phyloP scores from a whole-genome alignment of 2,329 filamentous ascomycete species.

The Colletotrichum truncatum region DNA sequence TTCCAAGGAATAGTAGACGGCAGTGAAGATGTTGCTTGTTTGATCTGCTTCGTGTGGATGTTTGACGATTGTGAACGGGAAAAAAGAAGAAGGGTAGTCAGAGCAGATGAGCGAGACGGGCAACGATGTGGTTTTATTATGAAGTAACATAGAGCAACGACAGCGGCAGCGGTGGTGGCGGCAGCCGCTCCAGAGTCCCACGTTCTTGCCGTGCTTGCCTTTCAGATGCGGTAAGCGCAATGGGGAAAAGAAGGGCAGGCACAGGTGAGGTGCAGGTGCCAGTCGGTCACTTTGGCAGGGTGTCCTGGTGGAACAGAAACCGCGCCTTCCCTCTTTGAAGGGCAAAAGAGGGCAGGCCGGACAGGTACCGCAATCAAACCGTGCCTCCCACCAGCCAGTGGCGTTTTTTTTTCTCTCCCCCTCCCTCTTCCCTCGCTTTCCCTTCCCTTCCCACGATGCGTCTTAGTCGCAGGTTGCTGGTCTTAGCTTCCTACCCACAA shows the following conservation, averaged over 20 bases:
- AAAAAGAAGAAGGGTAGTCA: background rate
- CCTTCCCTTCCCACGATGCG: conserved; percentile 16
- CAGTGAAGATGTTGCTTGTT: conserved; percentile 23
- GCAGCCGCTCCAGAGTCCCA: background rate
- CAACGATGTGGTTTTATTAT: conserved; percentile 29
- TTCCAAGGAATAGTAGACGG: conserved; percentile 25
- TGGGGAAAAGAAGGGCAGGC: conserved; percentile 5
- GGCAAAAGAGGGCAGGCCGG: conserved; percentile 7
- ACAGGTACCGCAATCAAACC: background rate
- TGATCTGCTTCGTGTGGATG: conserved; percentile 23
- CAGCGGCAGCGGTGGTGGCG: conserved; percentile 5
- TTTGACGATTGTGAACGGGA: conserved; percentile 9
- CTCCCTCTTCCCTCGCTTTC: conserved; percentile 10
- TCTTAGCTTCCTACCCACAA: conserved; percentile 25
- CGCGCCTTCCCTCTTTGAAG: conserved; percentile 28
- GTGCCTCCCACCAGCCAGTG: background rate
- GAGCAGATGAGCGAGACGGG: background rate
- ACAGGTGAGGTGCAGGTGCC: background rate
- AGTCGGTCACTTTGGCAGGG: conserved; percentile 12
- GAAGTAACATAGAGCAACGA: background rate
- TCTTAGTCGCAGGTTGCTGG: conserved; percentile 19
- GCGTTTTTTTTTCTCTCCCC: background rate
- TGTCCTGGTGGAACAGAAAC: conserved; percentile 28
- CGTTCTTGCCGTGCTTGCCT: background rate
- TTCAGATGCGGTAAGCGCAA: conserved; percentile 12